These are phyloP conservation scores for Ogataea saltuana DNA, from an alignment of 805 yeast genomes.

Conservation along the genomic window DNA sequence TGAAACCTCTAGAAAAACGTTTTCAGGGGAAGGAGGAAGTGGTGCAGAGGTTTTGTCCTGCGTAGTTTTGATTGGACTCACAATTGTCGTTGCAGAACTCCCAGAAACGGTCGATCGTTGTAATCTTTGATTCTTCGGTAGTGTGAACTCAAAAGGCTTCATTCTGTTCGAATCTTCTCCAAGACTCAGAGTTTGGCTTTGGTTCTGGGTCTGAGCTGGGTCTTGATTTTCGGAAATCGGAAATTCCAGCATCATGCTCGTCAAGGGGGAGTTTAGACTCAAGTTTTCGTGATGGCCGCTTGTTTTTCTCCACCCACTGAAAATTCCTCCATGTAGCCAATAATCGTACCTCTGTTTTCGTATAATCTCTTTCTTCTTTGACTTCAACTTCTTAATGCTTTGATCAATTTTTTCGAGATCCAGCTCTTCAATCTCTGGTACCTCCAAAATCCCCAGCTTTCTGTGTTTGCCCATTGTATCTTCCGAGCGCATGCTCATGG, in stretches of 20 bases:
- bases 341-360: slow-evolving; percentile 15
- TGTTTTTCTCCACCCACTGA: slow-evolving; percentile 10
- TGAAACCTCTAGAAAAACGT: slow-evolving; percentile 5
- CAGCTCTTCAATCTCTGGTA: slow-evolving; percentile 9
- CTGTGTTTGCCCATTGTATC: not conserved
- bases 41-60: not conserved
- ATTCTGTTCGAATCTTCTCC: not conserved
- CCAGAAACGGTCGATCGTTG: too few relatives aligned
- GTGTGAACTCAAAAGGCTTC: not conserved
- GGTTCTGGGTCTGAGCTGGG: too few relatives aligned
- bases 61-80: not conserved
- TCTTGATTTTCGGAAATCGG: slow-evolving; percentile 4
- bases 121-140: not conserved
- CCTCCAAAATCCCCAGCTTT: slow-evolving; percentile 6
- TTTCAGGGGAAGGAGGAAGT: not conserved
- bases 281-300: slow-evolving; percentile 4
- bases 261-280: slow-evolving; percentile 5
- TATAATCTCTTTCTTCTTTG: slow-evolving; percentile 17
- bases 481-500: not conserved
- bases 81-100: not conserved
- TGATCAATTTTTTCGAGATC: slow-evolving; percentile 16
- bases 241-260: slow-evolving; percentile 8
- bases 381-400: slow-evolving; percentile 16
- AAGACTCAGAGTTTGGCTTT: too few relatives aligned
- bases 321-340: slow-evolving; percentile 18